Evolutionary conservation across 257 asterid genomes (phyloP).

Genomic region (Lavandula angustifolia): DNA sequence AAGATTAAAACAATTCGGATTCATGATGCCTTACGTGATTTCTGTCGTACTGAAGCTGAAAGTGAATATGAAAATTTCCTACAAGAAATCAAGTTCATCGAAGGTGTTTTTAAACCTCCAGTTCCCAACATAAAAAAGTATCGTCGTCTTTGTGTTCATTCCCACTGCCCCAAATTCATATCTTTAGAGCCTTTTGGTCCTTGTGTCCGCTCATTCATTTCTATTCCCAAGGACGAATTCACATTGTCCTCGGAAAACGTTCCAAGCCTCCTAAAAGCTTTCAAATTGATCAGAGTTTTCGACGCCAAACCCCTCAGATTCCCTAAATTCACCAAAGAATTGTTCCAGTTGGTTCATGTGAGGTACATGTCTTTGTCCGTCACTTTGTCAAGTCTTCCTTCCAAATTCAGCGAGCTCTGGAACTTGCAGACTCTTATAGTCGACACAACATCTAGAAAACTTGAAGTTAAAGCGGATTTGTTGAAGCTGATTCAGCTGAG

Average conservation of each 20-base stretch:
- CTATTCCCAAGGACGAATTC: background rate
- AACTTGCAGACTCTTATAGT: background rate
- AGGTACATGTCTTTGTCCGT: background rate
- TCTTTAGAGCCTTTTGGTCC: background rate
- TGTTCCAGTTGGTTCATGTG: background rate
- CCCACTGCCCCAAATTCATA: background rate
- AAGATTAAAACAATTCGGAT: background rate
- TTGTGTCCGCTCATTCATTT: background rate
- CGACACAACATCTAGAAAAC: background rate
- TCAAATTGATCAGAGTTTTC: background rate
- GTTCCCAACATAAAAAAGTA: background rate
- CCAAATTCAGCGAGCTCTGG: background rate
- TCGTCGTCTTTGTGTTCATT: slow-evolving; percentile 19
- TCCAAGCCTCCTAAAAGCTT: background rate
- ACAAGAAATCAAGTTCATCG: background rate
- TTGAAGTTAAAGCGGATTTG: background rate
- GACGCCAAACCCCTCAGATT: background rate
- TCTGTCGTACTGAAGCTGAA: too few relatives aligned
- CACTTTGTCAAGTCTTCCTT: background rate
- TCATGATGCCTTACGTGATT: background rate
- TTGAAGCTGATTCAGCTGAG: background rate
- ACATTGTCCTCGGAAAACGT: background rate
- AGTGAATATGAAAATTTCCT: too few relatives aligned
- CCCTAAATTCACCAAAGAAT: background rate
- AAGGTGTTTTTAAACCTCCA: background rate